A percentile compares a stretch with the other conserved stretches of the same genome.
phyloP scores from a whole-genome alignment of 2,329 filamentous ascomycete genomes.

The Talaromyces sp. region DNA sequence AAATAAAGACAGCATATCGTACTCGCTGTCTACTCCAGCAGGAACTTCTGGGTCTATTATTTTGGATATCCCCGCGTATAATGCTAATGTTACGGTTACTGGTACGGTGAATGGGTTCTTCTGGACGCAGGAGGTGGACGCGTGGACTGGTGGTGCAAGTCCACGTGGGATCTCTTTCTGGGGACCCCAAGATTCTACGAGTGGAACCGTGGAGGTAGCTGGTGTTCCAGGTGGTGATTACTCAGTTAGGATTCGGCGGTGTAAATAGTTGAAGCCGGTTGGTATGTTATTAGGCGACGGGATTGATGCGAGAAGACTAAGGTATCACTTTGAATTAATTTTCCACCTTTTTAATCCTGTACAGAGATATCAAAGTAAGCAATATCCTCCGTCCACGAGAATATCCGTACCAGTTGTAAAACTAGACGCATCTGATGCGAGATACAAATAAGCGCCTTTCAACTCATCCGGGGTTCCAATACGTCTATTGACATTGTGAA shows the following conservation, averaged over 20 bases:
- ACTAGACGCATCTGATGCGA: background rate
- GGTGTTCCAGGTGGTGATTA: background rate
- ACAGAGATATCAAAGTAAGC: background rate
- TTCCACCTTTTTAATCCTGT: too few species aligned
- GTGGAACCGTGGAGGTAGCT: background rate
- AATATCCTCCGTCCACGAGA: background rate
- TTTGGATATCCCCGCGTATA: background rate
- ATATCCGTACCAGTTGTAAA: background rate
- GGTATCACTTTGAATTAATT: too few species aligned
- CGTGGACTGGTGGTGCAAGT: background rate
- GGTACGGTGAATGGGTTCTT: background rate
- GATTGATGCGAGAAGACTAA: background rate
- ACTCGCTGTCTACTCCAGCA: background rate
- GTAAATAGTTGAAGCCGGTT: background rate
- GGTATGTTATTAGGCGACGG: background rate
- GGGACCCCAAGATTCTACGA: background rate
- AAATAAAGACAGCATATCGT: background rate
- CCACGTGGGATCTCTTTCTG: background rate
- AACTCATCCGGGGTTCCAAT: background rate
- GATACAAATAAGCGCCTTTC: background rate
- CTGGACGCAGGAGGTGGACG: background rate
- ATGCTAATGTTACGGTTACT: background rate
- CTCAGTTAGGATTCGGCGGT: background rate
- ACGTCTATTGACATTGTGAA: background rate
- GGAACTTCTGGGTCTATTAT: background rate